Evolutionary conservation across 2,329 filamentous ascomycete species (phyloP), one percentile per base, ranked within the genome.

Genomic region (Orbilia brochopaga): DNA sequence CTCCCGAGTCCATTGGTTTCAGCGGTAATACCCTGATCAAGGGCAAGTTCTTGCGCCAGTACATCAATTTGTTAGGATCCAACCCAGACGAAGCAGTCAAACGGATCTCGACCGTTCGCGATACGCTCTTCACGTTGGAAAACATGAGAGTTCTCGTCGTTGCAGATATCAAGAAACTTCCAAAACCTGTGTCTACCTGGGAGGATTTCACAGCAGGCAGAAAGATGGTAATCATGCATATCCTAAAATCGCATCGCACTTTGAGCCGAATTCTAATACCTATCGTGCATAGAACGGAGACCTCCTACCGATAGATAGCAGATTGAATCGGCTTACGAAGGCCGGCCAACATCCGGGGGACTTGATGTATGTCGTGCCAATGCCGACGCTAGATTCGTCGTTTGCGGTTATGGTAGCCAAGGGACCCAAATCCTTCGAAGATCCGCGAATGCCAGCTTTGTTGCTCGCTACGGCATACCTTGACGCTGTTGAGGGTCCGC

Each of bases 341-440:
- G 87, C 90, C 61, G 94, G 92, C 15, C 84, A 84, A 59, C 86
- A 85, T 5, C 90, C 92, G 0, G 94, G 94, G 13, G 85, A 86
- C 3, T 83, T 90, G 37, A 86, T 88, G 32, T 89, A 91, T 75
- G 85, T 99, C 60, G 86, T 97, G 21, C 92, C 94, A 15, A 94
- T 99, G 87, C 87, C 91, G 0, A 90, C 92, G 0, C 89, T 97
- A 57, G 94, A 99, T 81, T 95, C 90, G 48, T 97, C 92, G 1
- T 97, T 91, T 80, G 89, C 88, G 23, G 86, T 92, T 69, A 87
- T 90, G 76, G 89, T 89, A 10, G 84, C 88, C 1, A 85, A 85
- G 46, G 93, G 93, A 4, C 85, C 93, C 15, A 84, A 86, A 23
- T 90, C 88, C 0, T 92, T 89, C 77, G 83, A 85, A 2, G 89